A percentile compares a stretch with the other conserved stretches of the same genome.
These are phyloP conservation scores for Leishmania martiniquensis DNA, from an alignment of 208 protist species.

Conservation along the genomic window DNA sequence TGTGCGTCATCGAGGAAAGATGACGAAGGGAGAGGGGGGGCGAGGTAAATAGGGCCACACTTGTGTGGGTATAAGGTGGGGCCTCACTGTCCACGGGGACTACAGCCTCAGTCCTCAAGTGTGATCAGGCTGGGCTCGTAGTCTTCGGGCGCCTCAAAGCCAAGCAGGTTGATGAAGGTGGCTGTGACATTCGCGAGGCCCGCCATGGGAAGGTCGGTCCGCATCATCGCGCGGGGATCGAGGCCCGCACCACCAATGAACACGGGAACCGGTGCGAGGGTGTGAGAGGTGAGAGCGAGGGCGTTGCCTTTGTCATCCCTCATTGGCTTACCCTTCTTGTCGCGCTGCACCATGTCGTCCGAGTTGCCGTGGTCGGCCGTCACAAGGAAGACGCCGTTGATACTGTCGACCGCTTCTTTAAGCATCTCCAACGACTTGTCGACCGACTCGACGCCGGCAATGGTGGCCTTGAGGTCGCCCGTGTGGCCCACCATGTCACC, in stretches of 20 bases:
- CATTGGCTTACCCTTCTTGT: slow-evolving; percentile 92
- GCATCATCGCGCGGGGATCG: slow-evolving; percentile 81
- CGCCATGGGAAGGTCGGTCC: slow-evolving; percentile 80
- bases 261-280: slow-evolving; percentile 92
- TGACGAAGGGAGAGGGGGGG: not conserved
- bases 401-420: slow-evolving; percentile 78
- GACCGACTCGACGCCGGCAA: slow-evolving; percentile 80
- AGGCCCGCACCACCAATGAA: slow-evolving; percentile 91
- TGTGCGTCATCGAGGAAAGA: not conserved
- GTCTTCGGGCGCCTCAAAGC: slow-evolving; percentile 87
- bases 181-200: slow-evolving; percentile 95
- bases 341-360: slow-evolving; percentile 95
- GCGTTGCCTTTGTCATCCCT: slow-evolving; percentile 69
- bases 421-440: slow-evolving; percentile 87
- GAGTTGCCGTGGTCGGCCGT: slow-evolving; percentile 97
- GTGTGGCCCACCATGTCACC: slow-evolving; percentile 97
- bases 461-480: slow-evolving; percentile 88
- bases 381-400: slow-evolving; percentile 90
- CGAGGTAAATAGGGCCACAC: not conserved
- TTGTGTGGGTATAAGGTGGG: not conserved
- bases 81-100: not conserved
- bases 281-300: slow-evolving; percentile 93
- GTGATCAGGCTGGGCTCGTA: slow-evolving; percentile 90
- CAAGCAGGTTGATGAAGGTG: slow-evolving; percentile 95
- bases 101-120: slow-evolving; percentile 27